phyloP scores from a whole-genome alignment of 1,284 basidiomycete species.

The Ceratobasidium sp. region DNA sequence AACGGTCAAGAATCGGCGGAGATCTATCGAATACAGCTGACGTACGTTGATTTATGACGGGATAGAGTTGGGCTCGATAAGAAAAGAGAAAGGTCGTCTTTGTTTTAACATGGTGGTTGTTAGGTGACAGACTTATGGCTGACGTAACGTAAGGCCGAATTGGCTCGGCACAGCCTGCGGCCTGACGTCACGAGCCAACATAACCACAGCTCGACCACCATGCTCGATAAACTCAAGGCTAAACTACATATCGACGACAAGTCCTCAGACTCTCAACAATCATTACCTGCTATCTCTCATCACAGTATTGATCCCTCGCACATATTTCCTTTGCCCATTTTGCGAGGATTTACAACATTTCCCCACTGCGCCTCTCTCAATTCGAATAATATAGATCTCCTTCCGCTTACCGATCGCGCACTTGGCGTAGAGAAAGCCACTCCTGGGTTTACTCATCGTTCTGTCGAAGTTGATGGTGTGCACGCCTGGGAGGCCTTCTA shows the following conservation, averaged over 20 bases:
- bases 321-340: slow-evolving; percentile 50
- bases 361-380: slow-evolving; percentile 41
- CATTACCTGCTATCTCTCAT: slow-evolving; percentile 4
- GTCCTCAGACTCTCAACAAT: background rate
- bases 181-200: slow-evolving; percentile 7
- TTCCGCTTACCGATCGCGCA: slow-evolving; percentile 59
- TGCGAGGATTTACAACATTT: slow-evolving; percentile 50
- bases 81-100: no score
- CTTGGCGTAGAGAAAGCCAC: slow-evolving; percentile 67
- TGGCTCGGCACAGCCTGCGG: background rate
- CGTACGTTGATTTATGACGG: no score
- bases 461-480: slow-evolving; percentile 60
- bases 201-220: background rate
- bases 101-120: background rate
- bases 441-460: slow-evolving; percentile 60
- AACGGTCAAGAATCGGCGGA: no score
- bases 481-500: slow-evolving; percentile 74
- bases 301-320: slow-evolving; percentile 39
- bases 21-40: no score
- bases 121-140: background rate
- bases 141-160: background rate
- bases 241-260: slow-evolving; percentile 36
- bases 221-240: slow-evolving; percentile 38
- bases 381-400: slow-evolving; percentile 44
- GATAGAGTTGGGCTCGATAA: no score